Evolutionary conservation across 2,329 filamentous ascomycete genomes (phyloP), one percentile per base, ranked within the genome.

Genomic region (Cladosporium oxysporum): DNA sequence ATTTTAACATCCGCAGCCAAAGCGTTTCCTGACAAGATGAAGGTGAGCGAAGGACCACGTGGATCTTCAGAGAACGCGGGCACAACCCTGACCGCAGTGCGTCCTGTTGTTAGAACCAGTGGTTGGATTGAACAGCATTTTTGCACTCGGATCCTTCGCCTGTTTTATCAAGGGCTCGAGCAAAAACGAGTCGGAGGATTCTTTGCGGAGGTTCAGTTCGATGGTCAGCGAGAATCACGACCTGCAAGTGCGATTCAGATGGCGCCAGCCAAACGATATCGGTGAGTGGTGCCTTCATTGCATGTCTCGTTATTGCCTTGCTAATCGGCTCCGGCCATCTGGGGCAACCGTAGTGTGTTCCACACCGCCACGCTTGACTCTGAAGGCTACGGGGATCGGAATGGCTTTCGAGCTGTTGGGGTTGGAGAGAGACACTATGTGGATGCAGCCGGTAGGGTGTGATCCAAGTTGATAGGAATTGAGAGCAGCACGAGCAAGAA

Each of bases 311-410:
- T 11, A 11, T 28, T 26, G 26, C 3, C 4, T 3, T 23, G 26
- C 47, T 50, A 14, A 55, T 21, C 2, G 4, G 5, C 14, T 18
- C 28, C 23, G 29, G 58, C 58, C 18, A 88, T 90, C 68, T 91
- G 88, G 88, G 88, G 90, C 72, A 90, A 90, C 67, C 77, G 86
- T 7, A 84, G 83, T 64, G 82, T 79, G 0, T 88, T 85, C 75
- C 86, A 88, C 70, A 83, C 83, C 41, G 87, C 86, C 0, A 90
- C 86, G 0, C 88, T 85, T 68, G 88, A 90, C 69, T 90, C 89
- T 52, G 81, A 82, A 18, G 80, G 79, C 12, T 79, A 82, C 31
- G 85, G 84, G 0, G 79, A 83, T 26, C 77, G 86, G 57, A 78
- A 80, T 58, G 81, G 84, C 33, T 80, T 86, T 72, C 72, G 86